Evolutionary conservation across 805 yeast genomes (phyloP).

Genomic region (Yamadazyma sp.): DNA sequence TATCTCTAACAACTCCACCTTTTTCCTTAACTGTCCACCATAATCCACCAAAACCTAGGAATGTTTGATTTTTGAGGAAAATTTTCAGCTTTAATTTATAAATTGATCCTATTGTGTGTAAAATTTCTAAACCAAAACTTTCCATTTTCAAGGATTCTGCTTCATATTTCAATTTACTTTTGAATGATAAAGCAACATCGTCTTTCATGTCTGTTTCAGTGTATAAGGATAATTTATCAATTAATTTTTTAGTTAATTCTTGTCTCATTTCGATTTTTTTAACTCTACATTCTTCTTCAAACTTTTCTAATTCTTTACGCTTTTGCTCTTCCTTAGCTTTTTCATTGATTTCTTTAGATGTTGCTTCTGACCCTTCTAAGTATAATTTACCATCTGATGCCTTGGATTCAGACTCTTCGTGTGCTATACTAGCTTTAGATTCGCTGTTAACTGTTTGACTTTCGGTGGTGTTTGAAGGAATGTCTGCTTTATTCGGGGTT

Average conservation of each 20-base stretch:
- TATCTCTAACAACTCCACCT: conserved; percentile 69
- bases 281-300: conserved; percentile 71
- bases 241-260: conserved; percentile 56
- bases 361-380: conserved; percentile 6
- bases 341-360: conserved; percentile 23
- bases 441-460: not conserved
- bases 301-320: conserved; percentile 53
- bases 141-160: conserved; percentile 81
- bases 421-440: not conserved
- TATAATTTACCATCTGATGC: conserved; percentile 2
- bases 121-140: conserved; percentile 78
- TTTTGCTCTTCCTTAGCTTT: conserved; percentile 41
- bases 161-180: conserved; percentile 67
- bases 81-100: conserved; percentile 65
- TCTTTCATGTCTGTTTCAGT: conserved; percentile 44
- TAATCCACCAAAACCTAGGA: conserved; percentile 64
- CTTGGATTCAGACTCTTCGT: not conserved
- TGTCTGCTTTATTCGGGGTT: not conserved
- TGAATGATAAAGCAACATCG: conserved; percentile 49
- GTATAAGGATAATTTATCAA: conserved; percentile 41
- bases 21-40: conserved; percentile 71
- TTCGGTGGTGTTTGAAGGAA: not conserved
- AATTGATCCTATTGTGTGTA: conserved; percentile 71
- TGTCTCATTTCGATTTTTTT: conserved; percentile 66
- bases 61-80: conserved; percentile 60